phyloP scores from a whole-genome alignment of 805 yeast genomes.

The Myxozyma mucilagina region DNA sequence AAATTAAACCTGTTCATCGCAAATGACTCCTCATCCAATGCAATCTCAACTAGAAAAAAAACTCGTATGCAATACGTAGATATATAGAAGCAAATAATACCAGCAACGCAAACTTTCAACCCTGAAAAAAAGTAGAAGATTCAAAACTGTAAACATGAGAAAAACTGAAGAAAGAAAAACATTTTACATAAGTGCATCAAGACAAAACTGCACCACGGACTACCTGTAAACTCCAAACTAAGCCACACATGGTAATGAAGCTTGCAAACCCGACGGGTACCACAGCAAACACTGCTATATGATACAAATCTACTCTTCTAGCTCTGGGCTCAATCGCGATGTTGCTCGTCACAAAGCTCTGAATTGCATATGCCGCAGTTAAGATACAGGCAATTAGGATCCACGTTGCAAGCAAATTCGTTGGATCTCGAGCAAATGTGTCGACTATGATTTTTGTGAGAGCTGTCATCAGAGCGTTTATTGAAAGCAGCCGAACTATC shows the following conservation, averaged over 20 bases:
- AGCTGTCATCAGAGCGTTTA: conserved; percentile 71
- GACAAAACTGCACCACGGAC: conserved; percentile 5
- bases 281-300: conserved; percentile 88
- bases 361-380: conserved; percentile 77
- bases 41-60: too few relatives aligned
- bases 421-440: conserved; percentile 68
- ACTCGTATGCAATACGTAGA: too few relatives aligned
- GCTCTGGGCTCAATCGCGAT: conserved; percentile 46
- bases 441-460: conserved; percentile 67
- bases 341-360: conserved; percentile 80
- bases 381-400: conserved; percentile 76
- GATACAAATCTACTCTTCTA: conserved; percentile 73
- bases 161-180: not conserved
- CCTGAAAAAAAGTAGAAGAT: too few relatives aligned
- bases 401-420: conserved; percentile 86
- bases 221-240: conserved; percentile 50
- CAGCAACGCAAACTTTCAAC: too few relatives aligned
- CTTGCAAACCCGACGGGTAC: conserved; percentile 98
- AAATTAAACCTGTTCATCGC: too few relatives aligned
- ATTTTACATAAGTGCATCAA: not conserved
- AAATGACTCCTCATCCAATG: too few relatives aligned
- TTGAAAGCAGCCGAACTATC: conserved; percentile 78
- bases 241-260: conserved; percentile 84
- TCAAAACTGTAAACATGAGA: too few relatives aligned
- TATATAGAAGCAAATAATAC: too few relatives aligned